phyloP scores from a whole-genome alignment of 495 filamentous ascomycete genomes.

The Penicillium simplicissimum region DNA sequence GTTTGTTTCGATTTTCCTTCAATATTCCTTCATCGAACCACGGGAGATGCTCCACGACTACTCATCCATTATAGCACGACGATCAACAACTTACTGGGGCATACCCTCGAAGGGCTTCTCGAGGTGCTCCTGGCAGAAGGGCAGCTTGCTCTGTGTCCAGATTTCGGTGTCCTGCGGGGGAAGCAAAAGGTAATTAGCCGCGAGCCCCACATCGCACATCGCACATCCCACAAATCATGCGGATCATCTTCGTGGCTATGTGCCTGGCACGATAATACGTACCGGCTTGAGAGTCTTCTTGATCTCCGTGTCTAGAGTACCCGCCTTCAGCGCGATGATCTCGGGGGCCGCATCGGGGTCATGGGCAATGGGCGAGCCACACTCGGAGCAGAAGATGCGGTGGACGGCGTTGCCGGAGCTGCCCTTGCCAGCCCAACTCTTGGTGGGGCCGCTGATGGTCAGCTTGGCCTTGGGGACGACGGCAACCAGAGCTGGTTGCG shows the following conservation, averaged over 20 bases:
- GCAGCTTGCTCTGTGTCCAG: conserved; percentile 67
- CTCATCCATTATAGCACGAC: too few species aligned
- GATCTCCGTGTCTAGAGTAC: conserved; percentile 59
- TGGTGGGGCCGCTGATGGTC: conserved; percentile 60
- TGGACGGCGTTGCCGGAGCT: conserved; percentile 59
- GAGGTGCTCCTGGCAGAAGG: conserved; percentile 66
- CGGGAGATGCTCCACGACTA: background rate
- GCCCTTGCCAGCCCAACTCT: conserved; percentile 58
- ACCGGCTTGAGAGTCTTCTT: conserved; percentile 70
- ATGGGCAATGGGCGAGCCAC: conserved; percentile 69
- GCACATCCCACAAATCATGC: background rate
- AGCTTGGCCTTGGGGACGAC: conserved; percentile 65
- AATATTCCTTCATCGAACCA: background rate
- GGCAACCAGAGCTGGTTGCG: conserved; percentile 56
- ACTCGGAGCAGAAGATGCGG: conserved; percentile 68
- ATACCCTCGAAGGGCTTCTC: conserved; percentile 61
- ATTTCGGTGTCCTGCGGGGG: conserved; percentile 62
- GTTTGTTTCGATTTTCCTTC: background rate
- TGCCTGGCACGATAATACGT: conserved; percentile 7
- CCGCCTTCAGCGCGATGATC: conserved; percentile 70
- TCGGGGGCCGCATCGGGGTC: conserved; percentile 65
- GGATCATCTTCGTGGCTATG: background rate
- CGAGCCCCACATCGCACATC: too few species aligned
- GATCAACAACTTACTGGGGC: conserved; percentile 48
- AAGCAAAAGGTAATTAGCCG: background rate